These are phyloP conservation scores for Ganoderma resinaceum DNA, from an alignment of 1,284 basidiomycete genomes.

Conservation along the genomic window DNA sequence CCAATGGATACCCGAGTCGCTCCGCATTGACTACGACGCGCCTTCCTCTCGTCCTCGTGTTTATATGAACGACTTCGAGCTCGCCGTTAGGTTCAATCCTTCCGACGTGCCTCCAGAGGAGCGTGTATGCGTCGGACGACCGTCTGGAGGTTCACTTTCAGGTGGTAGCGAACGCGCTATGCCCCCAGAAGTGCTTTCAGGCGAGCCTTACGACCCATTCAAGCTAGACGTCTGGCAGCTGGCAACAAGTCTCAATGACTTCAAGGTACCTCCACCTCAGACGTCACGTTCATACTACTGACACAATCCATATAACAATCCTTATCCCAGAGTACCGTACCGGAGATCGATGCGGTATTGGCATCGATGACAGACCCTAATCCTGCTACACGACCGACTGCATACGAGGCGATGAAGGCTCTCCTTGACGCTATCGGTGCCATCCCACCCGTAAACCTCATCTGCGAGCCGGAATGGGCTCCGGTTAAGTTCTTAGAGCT, in stretches of 20 bases:
- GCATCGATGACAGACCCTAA: background rate
- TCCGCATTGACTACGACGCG: background rate
- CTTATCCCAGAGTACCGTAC: background rate
- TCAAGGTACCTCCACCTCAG: slow-evolving; percentile 7
- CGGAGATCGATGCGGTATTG: slow-evolving; percentile 8
- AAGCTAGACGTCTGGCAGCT: slow-evolving; percentile 23
- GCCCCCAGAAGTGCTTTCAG: slow-evolving; percentile 27
- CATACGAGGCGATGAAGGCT: background rate
- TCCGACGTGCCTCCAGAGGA: slow-evolving; percentile 23
- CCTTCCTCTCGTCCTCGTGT: slow-evolving; percentile 18
- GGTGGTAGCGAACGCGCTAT: slow-evolving; percentile 21
- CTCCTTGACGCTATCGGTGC: background rate
- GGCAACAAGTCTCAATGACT: slow-evolving; percentile 6
- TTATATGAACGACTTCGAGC: slow-evolving; percentile 23
- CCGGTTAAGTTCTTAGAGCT: background rate
- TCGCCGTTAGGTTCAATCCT: slow-evolving; percentile 9
- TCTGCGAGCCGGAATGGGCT: background rate
- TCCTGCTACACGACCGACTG: background rate
- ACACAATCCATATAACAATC: no score
- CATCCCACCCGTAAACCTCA: background rate
- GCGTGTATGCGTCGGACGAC: slow-evolving; percentile 11
- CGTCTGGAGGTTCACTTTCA: slow-evolving; percentile 6
- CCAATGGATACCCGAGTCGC: slow-evolving; percentile 22
- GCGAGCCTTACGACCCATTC: slow-evolving; percentile 27
- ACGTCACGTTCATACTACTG: background rate